A percentile compares a stretch with the other conserved stretches of the same genome.
Conservation (phyloP, 106 monocot genomes). For the Acanthochlamys bracteata region DNA sequence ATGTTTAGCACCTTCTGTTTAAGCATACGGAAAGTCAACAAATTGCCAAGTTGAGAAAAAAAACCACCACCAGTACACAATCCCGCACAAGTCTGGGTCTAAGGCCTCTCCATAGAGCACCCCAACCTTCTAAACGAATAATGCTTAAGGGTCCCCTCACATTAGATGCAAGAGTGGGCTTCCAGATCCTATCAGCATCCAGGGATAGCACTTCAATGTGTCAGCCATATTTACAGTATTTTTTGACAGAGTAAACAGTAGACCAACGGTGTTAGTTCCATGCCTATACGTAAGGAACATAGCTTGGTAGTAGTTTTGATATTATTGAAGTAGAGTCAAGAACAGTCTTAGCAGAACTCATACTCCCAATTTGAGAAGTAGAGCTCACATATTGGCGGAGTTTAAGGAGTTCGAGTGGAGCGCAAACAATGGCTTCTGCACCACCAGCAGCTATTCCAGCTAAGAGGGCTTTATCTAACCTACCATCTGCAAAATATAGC, state of each 20-base stretch:
- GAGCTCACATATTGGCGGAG: slow-evolving; percentile 61
- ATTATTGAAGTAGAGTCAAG: slow-evolving; percentile 20
- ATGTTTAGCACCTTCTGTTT: slow-evolving; percentile 76
- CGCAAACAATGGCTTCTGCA: slow-evolving; percentile 47
- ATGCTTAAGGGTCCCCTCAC: slow-evolving; percentile 45
- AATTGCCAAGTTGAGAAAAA: slow-evolving; percentile 97
- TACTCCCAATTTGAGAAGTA: slow-evolving; percentile 23
- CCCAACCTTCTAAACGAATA: slow-evolving; percentile 73
- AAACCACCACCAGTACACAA: slow-evolving; percentile 77
- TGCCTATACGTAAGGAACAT: slow-evolving; percentile 45
- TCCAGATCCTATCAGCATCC: slow-evolving; percentile 94
- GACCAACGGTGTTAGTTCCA: slow-evolving; percentile 41
- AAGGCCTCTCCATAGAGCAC: slow-evolving; percentile 77
- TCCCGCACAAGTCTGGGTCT: slow-evolving; percentile 71
- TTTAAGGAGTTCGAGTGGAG: slow-evolving; percentile 93
- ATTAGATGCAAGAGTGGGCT: slow-evolving; percentile 80
- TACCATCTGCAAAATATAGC: slow-evolving; percentile 69
- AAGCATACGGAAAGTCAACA: slow-evolving; percentile 72
- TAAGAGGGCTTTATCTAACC: slow-evolving; percentile 76
- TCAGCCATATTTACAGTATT: slow-evolving; percentile 35
- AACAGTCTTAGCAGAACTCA: slow-evolving; percentile 12
- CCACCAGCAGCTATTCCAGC: slow-evolving; percentile 82
- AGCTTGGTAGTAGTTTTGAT: slow-evolving; percentile 60
- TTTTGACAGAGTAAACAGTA: slow-evolving; percentile 50
- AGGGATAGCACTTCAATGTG: slow-evolving; percentile 67